phyloP scores from a whole-genome alignment of 495 filamentous ascomycete species.

The Annulohypoxylon stygium region DNA sequence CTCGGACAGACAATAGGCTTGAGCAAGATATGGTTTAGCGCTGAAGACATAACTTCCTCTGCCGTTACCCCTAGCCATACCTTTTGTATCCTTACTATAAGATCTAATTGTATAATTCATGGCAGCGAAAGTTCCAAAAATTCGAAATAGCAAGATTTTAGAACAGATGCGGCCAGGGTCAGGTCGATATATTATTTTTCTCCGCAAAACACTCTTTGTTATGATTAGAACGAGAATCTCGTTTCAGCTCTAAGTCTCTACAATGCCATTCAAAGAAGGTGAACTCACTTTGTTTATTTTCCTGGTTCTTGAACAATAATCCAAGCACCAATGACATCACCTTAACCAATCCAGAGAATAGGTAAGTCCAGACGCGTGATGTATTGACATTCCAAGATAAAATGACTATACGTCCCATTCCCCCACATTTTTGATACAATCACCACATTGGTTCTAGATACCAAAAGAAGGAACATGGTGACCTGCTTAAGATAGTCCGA shows the following conservation, averaged over 20 bases:
- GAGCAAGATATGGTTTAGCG: constrained; percentile 36
- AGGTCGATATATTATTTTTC: constrained; percentile 15
- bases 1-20: constrained; percentile 33
- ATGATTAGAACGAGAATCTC: not conserved
- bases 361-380: not conserved
- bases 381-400: not conserved
- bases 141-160: not conserved
- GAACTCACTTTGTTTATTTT: constrained; percentile 9
- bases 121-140: not conserved
- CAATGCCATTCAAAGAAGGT: constrained; percentile 16
- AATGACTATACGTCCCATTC: not conserved
- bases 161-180: not conserved
- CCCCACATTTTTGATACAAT: not conserved
- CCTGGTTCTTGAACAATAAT: not conserved
- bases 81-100: not conserved
- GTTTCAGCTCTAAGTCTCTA: not conserved
- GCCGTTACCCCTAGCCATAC: constrained; percentile 7
- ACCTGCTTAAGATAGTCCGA: constrained; percentile 54
- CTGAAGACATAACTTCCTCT: constrained; percentile 25
- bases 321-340: not conserved
- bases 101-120: not conserved
- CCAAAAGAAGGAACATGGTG: not conserved
- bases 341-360: not conserved
- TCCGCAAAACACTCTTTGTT: constrained; percentile 24
- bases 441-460: not conserved